Base-by-base conservation (phyloP, 345 rosid genomes). In the Lagerstroemia speciosa region DNA sequence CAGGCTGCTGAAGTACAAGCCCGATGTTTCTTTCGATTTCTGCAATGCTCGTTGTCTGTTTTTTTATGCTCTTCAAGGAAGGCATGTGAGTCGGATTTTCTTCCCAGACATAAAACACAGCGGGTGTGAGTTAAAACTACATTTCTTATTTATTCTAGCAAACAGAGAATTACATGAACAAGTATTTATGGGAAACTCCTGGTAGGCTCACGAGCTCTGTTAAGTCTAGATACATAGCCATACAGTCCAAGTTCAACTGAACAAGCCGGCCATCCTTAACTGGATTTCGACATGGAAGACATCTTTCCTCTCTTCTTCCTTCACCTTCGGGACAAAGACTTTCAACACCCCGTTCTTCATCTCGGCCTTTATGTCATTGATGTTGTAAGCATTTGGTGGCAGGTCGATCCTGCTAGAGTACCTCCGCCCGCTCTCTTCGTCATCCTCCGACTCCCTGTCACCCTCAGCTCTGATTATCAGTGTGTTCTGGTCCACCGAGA, bases 281-380 rank as follows among this genome's bases (percentile, higher is more conserved):
- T 78, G 83, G 14, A 90, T 70, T 5, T 73, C 71, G n/a, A 89
- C 83, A 20, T 83, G 71, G 14, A 82, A 55, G 1, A 78, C 93
- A 66, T 84, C 81, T 38, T 43, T 65, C 50, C 84, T 72, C 73
- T 85, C 91, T 8, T 80, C 85, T 8, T 84, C 88, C 68, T 83
- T 80, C 29, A 84, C 73, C 80, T 92, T 92, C 0, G 98, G 95
- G 70, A 92, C 78, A 32, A 72, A 75, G 43, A 92, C 82, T 73
- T 82, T 86, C 78, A 92, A 55, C 36, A 90, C 95, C 0, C 97
- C 97, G 55, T 92, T 83, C 81, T 82, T 92, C 98, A 92, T 88
- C 87, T 90, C 96, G 3, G 93, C 95, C 73, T 79, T 85, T 7
- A 91, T 86, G 75, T 81, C 72, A 22, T 86, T 87, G 0, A 75